Evolutionary conservation across 371 early-diverging fungal species (phyloP).

Genomic region (Mucor velutinosus): DNA sequence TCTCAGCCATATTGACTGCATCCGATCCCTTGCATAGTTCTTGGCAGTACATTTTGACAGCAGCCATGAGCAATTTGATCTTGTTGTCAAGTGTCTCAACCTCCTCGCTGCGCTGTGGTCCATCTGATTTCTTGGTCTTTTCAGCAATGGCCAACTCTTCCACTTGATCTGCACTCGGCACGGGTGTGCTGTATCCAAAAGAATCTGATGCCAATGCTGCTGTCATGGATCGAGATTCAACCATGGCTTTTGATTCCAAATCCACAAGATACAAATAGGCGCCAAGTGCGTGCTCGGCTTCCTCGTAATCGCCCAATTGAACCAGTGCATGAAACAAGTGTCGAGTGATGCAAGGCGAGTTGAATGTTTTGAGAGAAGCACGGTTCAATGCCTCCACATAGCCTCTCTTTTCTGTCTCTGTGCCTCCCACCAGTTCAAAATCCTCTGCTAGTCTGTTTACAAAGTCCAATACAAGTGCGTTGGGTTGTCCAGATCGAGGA

Average conservation of each 20-base stretch:
- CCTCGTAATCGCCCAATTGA: constrained; percentile 69
- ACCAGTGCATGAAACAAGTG: constrained; percentile 60
- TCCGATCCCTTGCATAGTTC: constrained; percentile 41
- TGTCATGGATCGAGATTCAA: constrained; percentile 22
- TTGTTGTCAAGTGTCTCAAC: constrained; percentile 36
- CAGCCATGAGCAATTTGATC: constrained; percentile 42
- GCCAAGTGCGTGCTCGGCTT: constrained; percentile 67
- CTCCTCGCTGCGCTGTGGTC: constrained; percentile 31
- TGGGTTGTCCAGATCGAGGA: constrained; percentile 66
- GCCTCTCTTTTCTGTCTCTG: constrained; percentile 18
- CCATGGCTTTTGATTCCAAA: constrained; percentile 24
- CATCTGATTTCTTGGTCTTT: background rate
- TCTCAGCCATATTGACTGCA: constrained; percentile 51
- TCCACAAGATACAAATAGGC: constrained; percentile 63
- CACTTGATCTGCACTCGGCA: constrained; percentile 7
- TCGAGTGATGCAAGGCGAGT: constrained; percentile 69
- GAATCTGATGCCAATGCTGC: constrained; percentile 31
- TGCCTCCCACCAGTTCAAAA: constrained; percentile 50
- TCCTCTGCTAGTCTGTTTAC: constrained; percentile 63
- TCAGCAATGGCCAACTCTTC: background rate
- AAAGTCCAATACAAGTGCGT: constrained; percentile 58
- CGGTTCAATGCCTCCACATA: constrained; percentile 58
- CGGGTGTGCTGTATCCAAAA: constrained; percentile 17
- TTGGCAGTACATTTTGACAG: constrained; percentile 49
- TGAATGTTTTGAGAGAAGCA: constrained; percentile 65